Evolutionary conservation across 768 basidiomycete genomes (phyloP).

Genomic region (Mycena olivaceomarginata): DNA sequence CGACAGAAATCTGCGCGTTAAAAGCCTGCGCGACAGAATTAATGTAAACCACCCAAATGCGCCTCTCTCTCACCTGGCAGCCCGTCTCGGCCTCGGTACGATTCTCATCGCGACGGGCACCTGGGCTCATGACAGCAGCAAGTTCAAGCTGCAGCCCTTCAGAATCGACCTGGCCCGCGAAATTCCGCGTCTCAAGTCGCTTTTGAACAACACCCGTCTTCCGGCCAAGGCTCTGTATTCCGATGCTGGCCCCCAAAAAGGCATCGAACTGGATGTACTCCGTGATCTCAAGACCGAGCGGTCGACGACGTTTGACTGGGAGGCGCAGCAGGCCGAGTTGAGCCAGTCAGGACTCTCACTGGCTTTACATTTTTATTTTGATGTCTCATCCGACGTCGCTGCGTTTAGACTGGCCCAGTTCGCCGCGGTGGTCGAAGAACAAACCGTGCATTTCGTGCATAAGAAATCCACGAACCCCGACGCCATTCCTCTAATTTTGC

Average conservation of each 20-base stretch:
- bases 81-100: too few species aligned
- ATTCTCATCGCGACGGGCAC: too few species aligned
- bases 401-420: conserved; percentile 31
- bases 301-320: conserved; percentile 13
- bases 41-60: too few species aligned
- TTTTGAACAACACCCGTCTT: neutral
- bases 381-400: neutral
- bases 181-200: neutral
- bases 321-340: conserved; percentile 18
- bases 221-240: conserved; percentile 21
- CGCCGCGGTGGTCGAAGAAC: conserved; percentile 38
- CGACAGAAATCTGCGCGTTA: too few species aligned
- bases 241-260: neutral
- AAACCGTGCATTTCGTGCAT: conserved; percentile 22
- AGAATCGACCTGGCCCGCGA: conserved; percentile 8
- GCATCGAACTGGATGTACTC: conserved; percentile 1
- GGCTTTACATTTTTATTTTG: neutral
- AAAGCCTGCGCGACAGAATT: too few species aligned
- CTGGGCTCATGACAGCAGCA: neutral
- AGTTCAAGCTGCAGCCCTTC: conserved; percentile 14
- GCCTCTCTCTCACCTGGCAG: too few species aligned
- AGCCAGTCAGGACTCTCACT: conserved; percentile 5
- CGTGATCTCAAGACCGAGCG: neutral
- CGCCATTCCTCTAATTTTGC: conserved; percentile 28
- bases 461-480: neutral